These are phyloP conservation scores for Psilocybe cubensis DNA, from an alignment of 768 basidiomycete species.

Conservation along the genomic window DNA sequence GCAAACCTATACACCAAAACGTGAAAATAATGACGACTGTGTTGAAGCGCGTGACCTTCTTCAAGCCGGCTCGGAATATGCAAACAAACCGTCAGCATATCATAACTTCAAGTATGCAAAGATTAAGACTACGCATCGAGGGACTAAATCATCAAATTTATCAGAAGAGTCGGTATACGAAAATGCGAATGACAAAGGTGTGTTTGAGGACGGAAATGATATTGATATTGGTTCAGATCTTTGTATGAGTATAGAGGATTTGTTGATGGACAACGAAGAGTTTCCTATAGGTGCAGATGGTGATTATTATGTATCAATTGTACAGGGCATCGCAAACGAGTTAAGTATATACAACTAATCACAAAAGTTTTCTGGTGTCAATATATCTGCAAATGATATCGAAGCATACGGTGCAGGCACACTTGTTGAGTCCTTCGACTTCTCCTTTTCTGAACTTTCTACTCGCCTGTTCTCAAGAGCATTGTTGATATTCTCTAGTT, in stretches of 20 bases:
- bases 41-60: constrained; percentile 11
- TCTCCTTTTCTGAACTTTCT: not conserved
- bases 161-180: no score
- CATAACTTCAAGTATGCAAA: constrained; percentile 10
- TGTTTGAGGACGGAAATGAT: not conserved
- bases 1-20: constrained; percentile 4
- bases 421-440: not conserved
- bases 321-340: not conserved
- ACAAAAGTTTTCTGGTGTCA: not conserved
- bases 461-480: not conserved
- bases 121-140: not conserved
- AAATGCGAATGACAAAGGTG: not conserved
- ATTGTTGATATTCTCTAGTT: constrained; percentile 3
- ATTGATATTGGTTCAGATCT: constrained; percentile 3
- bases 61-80: constrained; percentile 5
- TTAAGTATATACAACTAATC: not conserved
- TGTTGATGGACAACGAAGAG: constrained; percentile 7
- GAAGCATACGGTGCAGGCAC: not conserved
- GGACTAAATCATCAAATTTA: no score
- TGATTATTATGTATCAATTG: not conserved
- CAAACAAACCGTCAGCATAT: constrained; percentile 10
- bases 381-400: not conserved
- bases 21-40: constrained; percentile 2
- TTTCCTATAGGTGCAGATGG: not conserved
- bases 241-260: not conserved